phyloP scores from a whole-genome alignment of 768 basidiomycete species.

The Tephrocybe rancida region DNA sequence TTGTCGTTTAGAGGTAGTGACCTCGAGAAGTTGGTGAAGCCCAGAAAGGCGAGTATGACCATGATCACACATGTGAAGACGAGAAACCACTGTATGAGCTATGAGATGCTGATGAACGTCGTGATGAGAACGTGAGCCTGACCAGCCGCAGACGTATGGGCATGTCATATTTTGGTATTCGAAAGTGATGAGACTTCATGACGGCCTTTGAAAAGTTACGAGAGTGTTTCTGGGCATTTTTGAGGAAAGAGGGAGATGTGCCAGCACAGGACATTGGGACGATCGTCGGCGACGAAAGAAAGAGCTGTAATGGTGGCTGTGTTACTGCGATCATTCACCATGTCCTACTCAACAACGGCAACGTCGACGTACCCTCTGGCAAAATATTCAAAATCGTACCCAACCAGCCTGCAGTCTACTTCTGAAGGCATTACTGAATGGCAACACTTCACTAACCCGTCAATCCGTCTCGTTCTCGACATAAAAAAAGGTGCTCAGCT shows the following conservation, averaged over 20 bases:
- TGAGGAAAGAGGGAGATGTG: slow-evolving; percentile 16
- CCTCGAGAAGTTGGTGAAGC: slow-evolving; percentile 72
- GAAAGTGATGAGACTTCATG: slow-evolving; percentile 72
- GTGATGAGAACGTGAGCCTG: slow-evolving; percentile 20
- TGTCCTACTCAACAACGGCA: slow-evolving; percentile 60
- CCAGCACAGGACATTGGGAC: slow-evolving; percentile 9
- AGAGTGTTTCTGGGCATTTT: slow-evolving; percentile 34
- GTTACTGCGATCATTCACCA: slow-evolving; percentile 20
- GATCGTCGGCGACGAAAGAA: slow-evolving; percentile 2
- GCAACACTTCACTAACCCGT: slow-evolving; percentile 79
- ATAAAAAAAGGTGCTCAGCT: slow-evolving; percentile 54
- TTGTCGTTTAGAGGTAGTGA: slow-evolving; percentile 78
- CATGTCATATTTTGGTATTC: slow-evolving; percentile 66
- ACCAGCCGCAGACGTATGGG: slow-evolving; percentile 78
- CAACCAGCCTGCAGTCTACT: slow-evolving; percentile 26
- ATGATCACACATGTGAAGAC: slow-evolving; percentile 69
- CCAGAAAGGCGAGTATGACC: slow-evolving; percentile 70
- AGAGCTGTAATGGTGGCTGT: slow-evolving; percentile 13
- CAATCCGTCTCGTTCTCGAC: slow-evolving; percentile 65
- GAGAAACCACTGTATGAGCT: slow-evolving; percentile 73
- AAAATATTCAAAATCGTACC: slow-evolving; percentile 74
- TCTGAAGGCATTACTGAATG: slow-evolving; percentile 51
- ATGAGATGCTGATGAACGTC: slow-evolving; percentile 8
- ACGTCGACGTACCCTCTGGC: slow-evolving; percentile 56
- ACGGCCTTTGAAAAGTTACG: slow-evolving; percentile 54